phyloP scores from a whole-genome alignment of 306 rosid species.

The Parietaria judaica region DNA sequence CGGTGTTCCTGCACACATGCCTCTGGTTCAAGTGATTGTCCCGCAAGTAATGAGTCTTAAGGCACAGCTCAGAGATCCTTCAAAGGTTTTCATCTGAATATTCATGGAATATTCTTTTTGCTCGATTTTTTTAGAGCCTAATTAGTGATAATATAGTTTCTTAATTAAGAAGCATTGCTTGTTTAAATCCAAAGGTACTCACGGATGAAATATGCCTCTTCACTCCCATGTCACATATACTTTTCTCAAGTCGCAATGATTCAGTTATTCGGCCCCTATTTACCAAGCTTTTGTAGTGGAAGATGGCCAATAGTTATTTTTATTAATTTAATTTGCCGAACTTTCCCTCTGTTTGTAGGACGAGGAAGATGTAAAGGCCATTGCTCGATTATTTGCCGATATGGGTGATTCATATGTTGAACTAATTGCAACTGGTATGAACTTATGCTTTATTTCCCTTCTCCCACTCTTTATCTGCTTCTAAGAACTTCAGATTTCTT shows the following conservation, averaged over 20 bases:
- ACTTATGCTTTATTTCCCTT: constrained; percentile 17
- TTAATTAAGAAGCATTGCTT: not conserved
- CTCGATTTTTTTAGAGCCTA: constrained; percentile 11
- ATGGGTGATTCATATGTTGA: constrained; percentile 99
- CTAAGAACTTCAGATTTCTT: constrained; percentile 13
- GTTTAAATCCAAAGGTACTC: not conserved
- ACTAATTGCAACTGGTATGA: constrained; percentile 77
- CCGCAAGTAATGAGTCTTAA: constrained; percentile 92
- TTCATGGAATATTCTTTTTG: constrained; percentile 12
- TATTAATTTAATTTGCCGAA: constrained; percentile 13
- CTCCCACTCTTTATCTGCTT: constrained; percentile 18
- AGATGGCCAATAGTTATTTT: not conserved
- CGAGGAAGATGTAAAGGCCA: constrained; percentile 98
- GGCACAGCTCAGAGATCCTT: constrained; percentile 84
- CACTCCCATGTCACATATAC: not conserved
- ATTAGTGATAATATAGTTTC: constrained; percentile 4
- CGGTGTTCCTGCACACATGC: constrained; percentile 70
- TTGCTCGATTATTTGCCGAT: constrained; percentile 95
- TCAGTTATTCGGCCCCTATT: not conserved
- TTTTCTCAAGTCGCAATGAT: not conserved
- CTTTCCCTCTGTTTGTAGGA: constrained; percentile 41
- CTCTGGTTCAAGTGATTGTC: constrained; percentile 90
- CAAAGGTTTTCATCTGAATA: constrained; percentile 54
- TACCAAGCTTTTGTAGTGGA: not conserved
- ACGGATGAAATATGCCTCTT: not conserved